Percentiles rank a stretch among this genome's conserved stretches.
These are phyloP conservation scores for Claviceps purpurea DNA, from an alignment of 2,329 filamentous ascomycete species.

Conservation along the genomic window DNA sequence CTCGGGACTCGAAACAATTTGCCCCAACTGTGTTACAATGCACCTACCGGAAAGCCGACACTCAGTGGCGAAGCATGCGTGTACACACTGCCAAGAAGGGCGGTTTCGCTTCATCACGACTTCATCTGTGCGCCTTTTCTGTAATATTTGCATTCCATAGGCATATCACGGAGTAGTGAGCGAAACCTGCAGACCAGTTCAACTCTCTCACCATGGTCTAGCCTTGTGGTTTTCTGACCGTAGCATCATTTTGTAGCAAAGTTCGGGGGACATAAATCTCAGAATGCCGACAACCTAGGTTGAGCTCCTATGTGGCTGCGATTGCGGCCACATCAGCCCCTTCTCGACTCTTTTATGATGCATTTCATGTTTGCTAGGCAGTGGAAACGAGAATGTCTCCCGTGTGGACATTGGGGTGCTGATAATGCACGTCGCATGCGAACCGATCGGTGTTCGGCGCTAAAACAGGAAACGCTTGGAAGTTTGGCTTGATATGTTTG, in stretches of 20 bases:
- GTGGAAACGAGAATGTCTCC: no score
- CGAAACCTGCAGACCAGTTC: slow-evolving; percentile 11
- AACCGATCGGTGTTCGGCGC: slow-evolving; percentile 1
- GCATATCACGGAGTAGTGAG: slow-evolving; percentile 6
- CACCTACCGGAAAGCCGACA: slow-evolving; percentile 15
- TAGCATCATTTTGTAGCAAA: slow-evolving; percentile 8
- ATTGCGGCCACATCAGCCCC: no score
- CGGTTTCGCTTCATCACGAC: background rate
- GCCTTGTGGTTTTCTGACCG: slow-evolving; percentile 4
- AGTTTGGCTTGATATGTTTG: background rate
- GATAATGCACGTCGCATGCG: slow-evolving; percentile 9
- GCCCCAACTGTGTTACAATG: slow-evolving; percentile 9
- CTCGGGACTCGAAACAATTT: slow-evolving; percentile 1
- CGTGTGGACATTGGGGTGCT: no score
- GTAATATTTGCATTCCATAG: background rate
- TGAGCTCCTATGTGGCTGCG: slow-evolving; percentile 27
- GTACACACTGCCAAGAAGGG: slow-evolving; percentile 11
- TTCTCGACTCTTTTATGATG: no score
- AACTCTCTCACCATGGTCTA: slow-evolving; percentile 10
- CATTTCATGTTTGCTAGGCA: no score
- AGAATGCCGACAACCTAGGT: slow-evolving; percentile 33
- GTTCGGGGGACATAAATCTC: slow-evolving; percentile 21
- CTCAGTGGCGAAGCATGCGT: slow-evolving; percentile 12
- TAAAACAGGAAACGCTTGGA: background rate
- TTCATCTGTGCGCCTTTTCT: background rate